Conservation (phyloP, 2,329 filamentous ascomycete species). For the Pseudofabraea citricarpa region DNA sequence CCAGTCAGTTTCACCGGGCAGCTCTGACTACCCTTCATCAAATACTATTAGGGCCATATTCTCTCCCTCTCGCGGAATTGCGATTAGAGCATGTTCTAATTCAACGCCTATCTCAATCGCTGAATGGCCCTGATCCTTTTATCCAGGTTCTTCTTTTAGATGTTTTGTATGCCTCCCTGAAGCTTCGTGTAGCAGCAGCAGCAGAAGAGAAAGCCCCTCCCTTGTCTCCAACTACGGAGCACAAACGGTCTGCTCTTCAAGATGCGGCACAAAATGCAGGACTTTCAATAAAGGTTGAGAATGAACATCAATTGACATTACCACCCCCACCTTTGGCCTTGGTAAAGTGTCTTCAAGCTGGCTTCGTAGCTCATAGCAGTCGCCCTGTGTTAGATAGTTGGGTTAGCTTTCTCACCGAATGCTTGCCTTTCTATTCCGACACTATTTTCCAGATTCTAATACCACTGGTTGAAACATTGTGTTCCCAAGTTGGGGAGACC, state of each 20-base stretch:
- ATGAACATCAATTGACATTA: constrained; percentile 32
- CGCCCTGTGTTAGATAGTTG: constrained; percentile 83
- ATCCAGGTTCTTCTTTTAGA: constrained; percentile 76
- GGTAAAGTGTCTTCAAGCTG: constrained; percentile 79
- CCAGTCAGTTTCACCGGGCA: constrained; percentile 65
- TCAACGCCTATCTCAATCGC: constrained; percentile 57
- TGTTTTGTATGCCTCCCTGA: constrained; percentile 70
- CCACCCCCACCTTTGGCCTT: constrained; percentile 63
- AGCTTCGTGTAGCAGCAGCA: constrained; percentile 46
- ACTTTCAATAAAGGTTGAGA: constrained; percentile 37
- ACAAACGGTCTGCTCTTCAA: constrained; percentile 19
- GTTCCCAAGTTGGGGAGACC: constrained; percentile 66
- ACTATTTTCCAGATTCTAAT: constrained; percentile 87
- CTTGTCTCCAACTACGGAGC: constrained; percentile 19
- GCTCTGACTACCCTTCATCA: constrained; percentile 67
- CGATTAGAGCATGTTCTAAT: constrained; percentile 69
- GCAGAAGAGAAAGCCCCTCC: constrained; percentile 12
- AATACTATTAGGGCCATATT: constrained; percentile 60
- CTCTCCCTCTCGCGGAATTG: constrained; percentile 52
- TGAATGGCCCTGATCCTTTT: constrained; percentile 59
- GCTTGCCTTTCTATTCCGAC: constrained; percentile 77
- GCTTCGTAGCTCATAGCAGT: constrained; percentile 70
- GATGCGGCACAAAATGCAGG: constrained; percentile 33
- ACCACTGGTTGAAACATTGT: constrained; percentile 86
- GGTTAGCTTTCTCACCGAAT: constrained; percentile 79